Evolutionary conservation across 805 yeast species (phyloP), one percentile per base, ranked within the genome.

Genomic region (Teunomyces gatunensis): DNA sequence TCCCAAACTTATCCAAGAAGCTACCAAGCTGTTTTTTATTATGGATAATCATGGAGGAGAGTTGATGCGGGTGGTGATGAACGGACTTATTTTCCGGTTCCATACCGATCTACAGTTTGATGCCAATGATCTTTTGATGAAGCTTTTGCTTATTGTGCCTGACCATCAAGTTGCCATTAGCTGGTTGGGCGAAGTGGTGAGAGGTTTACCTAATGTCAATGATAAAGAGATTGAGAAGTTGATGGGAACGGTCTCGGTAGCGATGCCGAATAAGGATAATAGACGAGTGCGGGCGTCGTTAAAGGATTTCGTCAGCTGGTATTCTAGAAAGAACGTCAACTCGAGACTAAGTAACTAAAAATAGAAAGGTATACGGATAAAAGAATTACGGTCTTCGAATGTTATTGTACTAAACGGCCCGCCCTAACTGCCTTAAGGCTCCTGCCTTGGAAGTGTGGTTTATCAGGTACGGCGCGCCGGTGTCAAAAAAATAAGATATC

Each of bases 231-330:
- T 84, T 52, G 67, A 74, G 37, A 87, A 86, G 60, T 72, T 90
- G 51, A 58, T 84, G 29, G 70, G 71, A 6, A 75, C 83, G 1
- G 73, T 85, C 4, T 75, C 74, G n/a, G 71, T 68, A 11, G 86
- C 94, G 0, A 69, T 88, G 43, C 77, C 74, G 32, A 80, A 84
- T 20, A 84, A 80, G 57, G 91, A 89, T 64, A 83, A 75, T 63
- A 79, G 92, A 62, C 79, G 88, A 53, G 81, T 89, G 21, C 79
- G 96, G 57, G 72, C 81, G 3, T 77, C 87, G 39, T 70, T 91
- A 46, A 80, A 83, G 57, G 92, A 86, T 60, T 92, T 91, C 61
- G 81, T 88, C 34, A 81, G 77, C 46, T 87, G 96, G 94, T 90
- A 89, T 66, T 69, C 84, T 28, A 74, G 96, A 56, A 85, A 89